Evolutionary conservation across 345 rosid species (phyloP), one percentile per base, ranked within the genome.

Genomic region (Eucalyptus albens): DNA sequence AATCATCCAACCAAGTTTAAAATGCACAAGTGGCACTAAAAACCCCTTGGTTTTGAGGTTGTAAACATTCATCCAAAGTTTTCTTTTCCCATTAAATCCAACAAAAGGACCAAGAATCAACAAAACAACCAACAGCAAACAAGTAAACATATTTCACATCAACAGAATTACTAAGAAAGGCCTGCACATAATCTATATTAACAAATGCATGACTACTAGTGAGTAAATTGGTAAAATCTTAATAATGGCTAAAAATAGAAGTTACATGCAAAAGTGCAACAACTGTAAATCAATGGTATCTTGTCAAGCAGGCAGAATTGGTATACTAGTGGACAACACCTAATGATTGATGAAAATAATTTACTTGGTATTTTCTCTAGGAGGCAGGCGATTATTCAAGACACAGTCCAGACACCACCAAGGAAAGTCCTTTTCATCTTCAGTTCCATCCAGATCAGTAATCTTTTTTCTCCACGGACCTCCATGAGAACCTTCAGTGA

Each of bases 391-490:
- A 92, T 96, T 96, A 92, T 96, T 94, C 94, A 98, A 92, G 89
- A 97, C 93, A 89, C 99, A 97, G 51, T 98, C 99, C 89, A 97
- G 91, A 92, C 98, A 95, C 99, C 99, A 98, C 96, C 93, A 92
- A 80, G 99, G 99, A 83, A 98, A 92, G 92, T 97, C 99, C 91
- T 98, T 98, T 26, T 98, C 99, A 90, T 98, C 98, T 91, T 98
- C 99, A 26, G 95, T 94, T 92, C 99, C 99, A 88, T 94, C 96
- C 88, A 96, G 94, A 89, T 96, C 99, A 16, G 97, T 94, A 89
- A 95, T 94, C 93, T 95, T 97, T 93, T 96, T 98, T 93, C 99
- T 98, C 99, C 99, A 97, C 9, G 96, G 98, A 62, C 98, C 99
- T 83, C 99, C 99, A 91, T 96, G 99, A 91, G 99, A 94, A 77